Evolutionary conservation across 345 rosid genomes (phyloP).

Genomic region (Citrus cavaleriei): DNA sequence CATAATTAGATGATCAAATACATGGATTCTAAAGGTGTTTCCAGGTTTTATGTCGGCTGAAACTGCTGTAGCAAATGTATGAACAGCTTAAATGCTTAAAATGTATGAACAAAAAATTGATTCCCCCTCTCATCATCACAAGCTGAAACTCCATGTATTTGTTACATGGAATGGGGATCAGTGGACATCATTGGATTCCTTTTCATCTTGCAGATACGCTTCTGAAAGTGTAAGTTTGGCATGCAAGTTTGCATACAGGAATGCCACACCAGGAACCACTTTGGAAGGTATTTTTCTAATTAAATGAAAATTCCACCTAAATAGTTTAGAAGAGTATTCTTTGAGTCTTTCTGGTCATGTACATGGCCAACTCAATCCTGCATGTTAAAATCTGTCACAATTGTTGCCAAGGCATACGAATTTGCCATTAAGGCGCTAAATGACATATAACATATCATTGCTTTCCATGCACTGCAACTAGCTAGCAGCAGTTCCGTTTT

Average conservation of each 20-base stretch:
- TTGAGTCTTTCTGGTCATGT: too few relatives aligned
- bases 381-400: background rate
- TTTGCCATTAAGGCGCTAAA: background rate
- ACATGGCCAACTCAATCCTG: conserved; percentile 4
- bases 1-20: background rate
- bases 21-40: background rate
- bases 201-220: conserved; percentile 57
- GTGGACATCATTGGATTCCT: background rate
- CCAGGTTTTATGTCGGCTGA: background rate
- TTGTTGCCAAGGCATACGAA: conserved; percentile 3
- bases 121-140: background rate
- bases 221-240: conserved; percentile 83
- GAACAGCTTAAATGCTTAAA: background rate
- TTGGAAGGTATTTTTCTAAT: conserved; percentile 50
- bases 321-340: too few relatives aligned
- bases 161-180: background rate
- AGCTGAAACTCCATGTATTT: background rate
- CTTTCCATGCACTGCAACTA: background rate
- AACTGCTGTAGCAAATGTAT: background rate
- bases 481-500: background rate
- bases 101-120: background rate
- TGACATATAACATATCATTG: background rate
- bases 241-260: conserved; percentile 76
- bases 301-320: background rate
- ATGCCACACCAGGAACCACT: conserved; percentile 86